These are phyloP conservation scores for Rhazya stricta DNA, from an alignment of 257 asterid genomes.

Conservation along the genomic window DNA sequence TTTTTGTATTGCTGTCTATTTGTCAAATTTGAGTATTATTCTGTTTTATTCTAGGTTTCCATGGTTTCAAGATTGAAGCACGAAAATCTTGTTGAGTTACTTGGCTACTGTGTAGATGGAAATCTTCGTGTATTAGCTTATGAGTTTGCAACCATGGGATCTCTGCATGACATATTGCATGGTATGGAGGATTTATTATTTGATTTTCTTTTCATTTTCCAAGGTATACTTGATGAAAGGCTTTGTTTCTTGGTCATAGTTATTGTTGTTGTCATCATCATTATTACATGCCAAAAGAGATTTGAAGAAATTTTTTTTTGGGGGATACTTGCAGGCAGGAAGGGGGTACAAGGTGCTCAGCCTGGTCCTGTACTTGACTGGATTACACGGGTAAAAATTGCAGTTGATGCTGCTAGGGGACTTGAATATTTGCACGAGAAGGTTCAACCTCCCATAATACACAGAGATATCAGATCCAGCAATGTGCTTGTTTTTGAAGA, in stretches of 20 bases:
- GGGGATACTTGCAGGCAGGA: constrained; percentile 57
- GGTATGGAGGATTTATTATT: constrained; percentile 43
- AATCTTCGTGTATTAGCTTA: constrained; percentile 85
- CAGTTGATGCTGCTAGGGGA: constrained; percentile 97
- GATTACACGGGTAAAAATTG: constrained; percentile 91
- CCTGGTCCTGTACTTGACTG: constrained; percentile 99
- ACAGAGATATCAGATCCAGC: constrained; percentile 97
- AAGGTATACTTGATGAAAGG: neutral
- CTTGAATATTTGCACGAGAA: constrained; percentile 95
- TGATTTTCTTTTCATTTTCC: constrained; percentile 10
- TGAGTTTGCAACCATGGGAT: constrained; percentile 98
- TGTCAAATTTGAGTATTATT: constrained; percentile 11
- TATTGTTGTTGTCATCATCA: neutral
- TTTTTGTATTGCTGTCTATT: neutral
- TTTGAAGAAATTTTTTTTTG: too few species aligned
- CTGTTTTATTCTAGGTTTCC: constrained; percentile 55
- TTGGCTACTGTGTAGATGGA: constrained; percentile 92
- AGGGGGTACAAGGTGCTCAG: constrained; percentile 98
- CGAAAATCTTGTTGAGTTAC: constrained; percentile 85
- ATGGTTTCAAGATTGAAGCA: constrained; percentile 91
- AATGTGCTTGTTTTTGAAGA: constrained; percentile 93
- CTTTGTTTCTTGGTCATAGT: neutral
- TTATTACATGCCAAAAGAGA: neutral
- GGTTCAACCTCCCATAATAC: constrained; percentile 73
- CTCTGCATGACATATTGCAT: constrained; percentile 90